Percentiles rank a stretch among this genome's conserved stretches.
Evolutionary conservation across 2,329 filamentous ascomycete genomes (phyloP).

Genomic region (Albifimbria verrucaria): DNA sequence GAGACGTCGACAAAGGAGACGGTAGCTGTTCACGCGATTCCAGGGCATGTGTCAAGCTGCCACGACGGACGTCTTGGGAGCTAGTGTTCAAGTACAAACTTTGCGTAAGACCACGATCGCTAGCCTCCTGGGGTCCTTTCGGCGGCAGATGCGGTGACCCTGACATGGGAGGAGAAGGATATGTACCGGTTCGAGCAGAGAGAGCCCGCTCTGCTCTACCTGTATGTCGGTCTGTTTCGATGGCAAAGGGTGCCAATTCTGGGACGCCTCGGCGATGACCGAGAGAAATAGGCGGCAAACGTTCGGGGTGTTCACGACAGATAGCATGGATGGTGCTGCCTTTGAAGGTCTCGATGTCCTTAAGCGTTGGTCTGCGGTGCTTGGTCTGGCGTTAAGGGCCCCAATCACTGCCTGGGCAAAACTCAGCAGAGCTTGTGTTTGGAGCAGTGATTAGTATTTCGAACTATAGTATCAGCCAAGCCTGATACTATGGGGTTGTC

Average conservation of each 20-base stretch:
- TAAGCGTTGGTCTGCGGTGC: not conserved
- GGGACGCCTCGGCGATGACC: slow-evolving; percentile 57
- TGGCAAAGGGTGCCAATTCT: slow-evolving; percentile 53
- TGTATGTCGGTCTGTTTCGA: slow-evolving; percentile 40
- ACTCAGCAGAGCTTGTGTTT: no score
- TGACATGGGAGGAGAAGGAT: slow-evolving; percentile 74
- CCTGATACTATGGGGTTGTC: no score
- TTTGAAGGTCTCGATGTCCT: not conserved
- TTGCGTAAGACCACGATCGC: slow-evolving; percentile 46
- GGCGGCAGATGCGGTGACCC: slow-evolving; percentile 61
- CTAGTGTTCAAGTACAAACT: slow-evolving; percentile 41
- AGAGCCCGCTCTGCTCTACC: slow-evolving; percentile 47
- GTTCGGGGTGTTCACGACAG: slow-evolving; percentile 41
- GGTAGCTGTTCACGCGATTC: slow-evolving; percentile 19
- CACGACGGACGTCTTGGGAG: slow-evolving; percentile 49
- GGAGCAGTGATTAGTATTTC: no score
- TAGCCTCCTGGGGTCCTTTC: slow-evolving; percentile 55
- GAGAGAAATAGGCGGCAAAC: slow-evolving; percentile 42
- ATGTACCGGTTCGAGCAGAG: slow-evolving; percentile 56
- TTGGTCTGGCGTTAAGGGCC: not conserved
- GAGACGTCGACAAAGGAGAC: slow-evolving; percentile 20
- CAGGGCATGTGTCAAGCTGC: slow-evolving; percentile 25
- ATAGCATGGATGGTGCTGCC: slow-evolving; percentile 50
- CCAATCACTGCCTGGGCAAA: no score
- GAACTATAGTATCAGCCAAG: no score